phyloP scores from a whole-genome alignment of 2,329 filamentous ascomycete species.

The Colletotrichum karsti region DNA sequence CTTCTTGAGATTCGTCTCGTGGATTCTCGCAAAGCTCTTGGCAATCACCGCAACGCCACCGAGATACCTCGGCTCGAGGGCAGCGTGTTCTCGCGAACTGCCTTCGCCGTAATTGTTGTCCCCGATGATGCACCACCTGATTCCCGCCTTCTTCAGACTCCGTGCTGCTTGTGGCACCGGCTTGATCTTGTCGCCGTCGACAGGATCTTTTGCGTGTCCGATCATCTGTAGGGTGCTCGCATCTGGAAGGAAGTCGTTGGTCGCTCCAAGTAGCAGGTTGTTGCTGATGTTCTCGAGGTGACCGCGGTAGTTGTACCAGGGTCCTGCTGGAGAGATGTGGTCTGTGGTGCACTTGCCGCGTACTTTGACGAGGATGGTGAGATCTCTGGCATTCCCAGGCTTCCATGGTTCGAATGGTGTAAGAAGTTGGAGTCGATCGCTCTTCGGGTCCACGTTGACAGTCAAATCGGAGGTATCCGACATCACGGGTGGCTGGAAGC shows the following conservation, averaged over 20 bases:
- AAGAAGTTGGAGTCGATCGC: conserved; percentile 40
- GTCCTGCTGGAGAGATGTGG: conserved; percentile 47
- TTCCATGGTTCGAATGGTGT: conserved; percentile 38
- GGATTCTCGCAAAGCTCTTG: conserved; percentile 86
- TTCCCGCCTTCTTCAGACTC: conserved; percentile 30
- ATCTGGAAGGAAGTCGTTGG: conserved; percentile 39
- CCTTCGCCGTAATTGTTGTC: conserved; percentile 80
- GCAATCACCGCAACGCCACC: conserved; percentile 85
- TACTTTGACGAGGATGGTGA: conserved; percentile 43
- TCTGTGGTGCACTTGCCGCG: conserved; percentile 48
- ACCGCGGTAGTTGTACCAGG: conserved; percentile 48
- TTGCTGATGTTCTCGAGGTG: conserved; percentile 48
- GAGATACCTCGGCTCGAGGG: conserved; percentile 84
- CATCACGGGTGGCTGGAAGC: conserved; percentile 35
- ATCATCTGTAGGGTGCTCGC: conserved; percentile 31
- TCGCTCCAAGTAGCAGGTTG: conserved; percentile 44
- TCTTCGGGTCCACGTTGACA: conserved; percentile 36
- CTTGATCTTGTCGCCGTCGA: conserved; percentile 25
- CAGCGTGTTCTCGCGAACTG: conserved; percentile 86
- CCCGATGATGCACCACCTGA: conserved; percentile 42
- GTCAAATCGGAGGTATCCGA: conserved; percentile 30
- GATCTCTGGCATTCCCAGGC: conserved; percentile 31
- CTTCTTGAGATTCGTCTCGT: conserved; percentile 95
- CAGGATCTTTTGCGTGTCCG: conserved; percentile 37
- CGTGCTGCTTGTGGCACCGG: conserved; percentile 38